Base-by-base conservation (phyloP, 2,329 filamentous ascomycete genomes). In the Pseudopyrenochaeta lycopersici region DNA sequence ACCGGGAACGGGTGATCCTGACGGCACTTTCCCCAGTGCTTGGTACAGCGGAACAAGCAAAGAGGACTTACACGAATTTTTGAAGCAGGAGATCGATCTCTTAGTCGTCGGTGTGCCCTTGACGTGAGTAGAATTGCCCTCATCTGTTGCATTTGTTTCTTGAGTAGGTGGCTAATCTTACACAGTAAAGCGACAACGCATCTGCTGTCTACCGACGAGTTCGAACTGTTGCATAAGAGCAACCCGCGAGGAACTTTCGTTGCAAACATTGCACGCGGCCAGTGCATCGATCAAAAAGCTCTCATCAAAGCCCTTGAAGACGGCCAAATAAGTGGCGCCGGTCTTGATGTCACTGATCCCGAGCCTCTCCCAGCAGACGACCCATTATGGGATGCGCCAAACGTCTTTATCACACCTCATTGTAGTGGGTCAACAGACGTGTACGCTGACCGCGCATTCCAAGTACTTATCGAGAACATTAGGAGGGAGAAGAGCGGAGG, bases 261-360 rank as follows among this genome's bases (percentile, higher is more conserved):
- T 6, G 84, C 85, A 45, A 93, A 94, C 65, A 90, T 93, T 58
- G 85, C 87, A 0, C 83, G 90, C 1, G 90, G 88, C 0, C 77
- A 78, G 30, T 83, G 90, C 36, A 73, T 90, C 12, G 80, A 88
- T 46, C 84, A 87, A 58, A 75, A 82, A 2, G 88, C 85, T 1
- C 70, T 94, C 45, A 82, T 91, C 15, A 78, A 78, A 1, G 88
- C 89, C 0, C 76, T 93, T 10, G 76, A 84, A 35, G 79, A 78
- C 0, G 82, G 81, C 0, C 79, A 81, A 1, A 68, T 90, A 27
- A 74, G 80, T 2, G 90, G 90, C 27, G 91, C 90, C 0, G 90
- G 90, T 1, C 75, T 94, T 35, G 90, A 93, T 69, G 90, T 94
- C 1, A 90, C 90, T 1, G 90, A 93, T 55, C 90, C 90, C 0